Evolutionary conservation across 345 rosid species (phyloP).

Genomic region (Brassica napus): Da-Ae NC_063449.1:28741501-28742000

Average conservation of each 20-base stretch:
- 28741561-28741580: too few species aligned
- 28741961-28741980: not conserved
- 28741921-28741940: slow-evolving; percentile 46
- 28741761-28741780: slow-evolving; percentile 20
- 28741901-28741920: slow-evolving; percentile 1
- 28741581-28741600: too few species aligned
- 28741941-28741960: slow-evolving; percentile 45
- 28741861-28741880: not conserved
- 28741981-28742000: not conserved
- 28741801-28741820: slow-evolving; percentile 32
- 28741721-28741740: slow-evolving; percentile 54
- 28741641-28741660: too few species aligned
- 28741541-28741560: too few species aligned
- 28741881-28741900: too few species aligned
- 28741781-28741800: slow-evolving; percentile 45
- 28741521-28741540: too few species aligned
- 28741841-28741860: too few species aligned
- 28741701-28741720: slow-evolving; percentile 51
- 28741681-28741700: slow-evolving; percentile 30
- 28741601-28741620: too few species aligned
- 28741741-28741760: slow-evolving; percentile 33
- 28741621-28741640: too few species aligned
- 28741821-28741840: not conserved
- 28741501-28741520: too few species aligned
- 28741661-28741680: too few species aligned